phyloP scores from a whole-genome alignment of 2,329 filamentous ascomycete genomes.

The Rutstroemia sp. region DNA sequence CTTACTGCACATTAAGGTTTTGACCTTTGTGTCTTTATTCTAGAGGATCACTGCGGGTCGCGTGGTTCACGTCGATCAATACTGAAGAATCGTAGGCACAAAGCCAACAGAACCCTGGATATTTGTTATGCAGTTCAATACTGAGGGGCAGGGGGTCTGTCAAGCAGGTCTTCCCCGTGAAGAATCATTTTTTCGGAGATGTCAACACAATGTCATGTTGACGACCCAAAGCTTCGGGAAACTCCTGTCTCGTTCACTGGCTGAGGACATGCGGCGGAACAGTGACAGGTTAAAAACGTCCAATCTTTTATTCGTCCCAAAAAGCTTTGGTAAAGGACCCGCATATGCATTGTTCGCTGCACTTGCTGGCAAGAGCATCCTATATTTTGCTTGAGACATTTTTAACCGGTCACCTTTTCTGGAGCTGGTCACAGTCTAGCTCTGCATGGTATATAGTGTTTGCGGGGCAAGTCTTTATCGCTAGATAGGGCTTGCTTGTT shows the following conservation, averaged over 20 bases:
- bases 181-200: background rate
- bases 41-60: background rate
- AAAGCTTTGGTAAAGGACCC: background rate
- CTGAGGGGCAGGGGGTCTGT: background rate
- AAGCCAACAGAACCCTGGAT: background rate
- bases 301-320: background rate
- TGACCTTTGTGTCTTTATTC: background rate
- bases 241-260: background rate
- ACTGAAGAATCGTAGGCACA: background rate
- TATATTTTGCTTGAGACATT: background rate
- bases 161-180: background rate
- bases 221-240: background rate
- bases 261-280: background rate
- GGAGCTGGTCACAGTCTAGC: background rate
- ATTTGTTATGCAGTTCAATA: background rate
- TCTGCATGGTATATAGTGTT: background rate
- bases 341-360: slow-evolving; percentile 4
- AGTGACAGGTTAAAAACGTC: background rate
- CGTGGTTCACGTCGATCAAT: too few species aligned
- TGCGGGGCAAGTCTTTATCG: slow-evolving; percentile 3
- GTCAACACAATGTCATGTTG: background rate
- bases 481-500: background rate
- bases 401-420: background rate
- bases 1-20: background rate
- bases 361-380: slow-evolving; percentile 1